These are phyloP conservation scores for Fusarium hainanense DNA, from an alignment of 2,329 filamentous ascomycete genomes.

Conservation along the genomic window DNA sequence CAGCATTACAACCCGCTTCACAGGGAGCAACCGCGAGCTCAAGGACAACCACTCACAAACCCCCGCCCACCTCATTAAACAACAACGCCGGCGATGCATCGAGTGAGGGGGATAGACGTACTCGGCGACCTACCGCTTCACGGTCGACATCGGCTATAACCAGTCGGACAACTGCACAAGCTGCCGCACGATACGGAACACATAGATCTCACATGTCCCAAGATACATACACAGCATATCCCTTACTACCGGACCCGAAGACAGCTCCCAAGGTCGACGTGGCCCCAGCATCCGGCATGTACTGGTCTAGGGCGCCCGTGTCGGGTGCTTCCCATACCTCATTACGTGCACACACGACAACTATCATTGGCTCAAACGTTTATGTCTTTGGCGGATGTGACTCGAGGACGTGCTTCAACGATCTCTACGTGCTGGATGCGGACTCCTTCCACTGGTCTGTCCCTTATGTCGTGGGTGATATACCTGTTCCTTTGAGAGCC, in stretches of 20 bases:
- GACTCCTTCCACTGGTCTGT: conserved; percentile 77
- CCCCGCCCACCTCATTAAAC: conserved; percentile 42
- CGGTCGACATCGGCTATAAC: conserved; percentile 67
- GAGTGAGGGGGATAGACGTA: conserved; percentile 44
- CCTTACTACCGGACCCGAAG: conserved; percentile 66
- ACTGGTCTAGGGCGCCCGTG: conserved; percentile 74
- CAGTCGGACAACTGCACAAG: conserved; percentile 45
- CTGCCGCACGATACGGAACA: conserved; percentile 27
- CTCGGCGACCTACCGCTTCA: conserved; percentile 56
- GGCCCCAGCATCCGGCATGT: conserved; percentile 77
- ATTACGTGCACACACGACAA: conserved; percentile 74
- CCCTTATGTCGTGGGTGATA: conserved; percentile 72
- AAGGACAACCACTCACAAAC: conserved; percentile 42
- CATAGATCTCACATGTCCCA: conserved; percentile 46
- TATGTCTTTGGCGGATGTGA: conserved; percentile 78
- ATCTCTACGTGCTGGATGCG: conserved; percentile 75
- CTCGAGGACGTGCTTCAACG: conserved; percentile 74
- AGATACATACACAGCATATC: conserved; percentile 62
- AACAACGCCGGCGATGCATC: conserved; percentile 39
- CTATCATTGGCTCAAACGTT: conserved; percentile 73
- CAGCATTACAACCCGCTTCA: conserved; percentile 53
- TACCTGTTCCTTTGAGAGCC: conserved; percentile 72
- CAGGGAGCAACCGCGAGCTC: conserved; percentile 44
- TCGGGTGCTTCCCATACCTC: conserved; percentile 71
- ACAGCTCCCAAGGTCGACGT: conserved; percentile 69